A percentile compares a stretch with the other conserved stretches of the same genome.
Conservation (phyloP, 306 rosid genomes). For the Begonia peltatifolia region DNA sequence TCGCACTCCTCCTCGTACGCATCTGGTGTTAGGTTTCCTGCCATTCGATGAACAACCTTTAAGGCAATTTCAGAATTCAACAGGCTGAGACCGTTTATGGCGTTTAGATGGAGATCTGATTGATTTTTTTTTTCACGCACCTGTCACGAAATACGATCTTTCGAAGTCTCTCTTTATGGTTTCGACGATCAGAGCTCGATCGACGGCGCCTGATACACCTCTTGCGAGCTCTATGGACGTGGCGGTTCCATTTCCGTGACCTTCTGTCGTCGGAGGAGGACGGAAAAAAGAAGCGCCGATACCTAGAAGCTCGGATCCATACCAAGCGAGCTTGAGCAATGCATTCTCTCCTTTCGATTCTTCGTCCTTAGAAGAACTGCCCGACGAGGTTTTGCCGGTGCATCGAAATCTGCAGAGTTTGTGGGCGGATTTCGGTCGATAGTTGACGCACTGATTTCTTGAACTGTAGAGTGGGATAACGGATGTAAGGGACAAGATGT, state of each 20-base stretch:
- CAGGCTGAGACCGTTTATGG: not conserved
- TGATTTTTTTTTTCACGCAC: constrained; percentile 6
- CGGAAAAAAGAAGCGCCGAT: constrained; percentile 72
- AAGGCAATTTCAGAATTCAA: not conserved
- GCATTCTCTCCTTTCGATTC: constrained; percentile 42
- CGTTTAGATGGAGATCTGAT: too few species aligned
- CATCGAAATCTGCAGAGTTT: constrained; percentile 30
- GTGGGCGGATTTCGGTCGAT: constrained; percentile 13
- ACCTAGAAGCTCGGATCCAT: constrained; percentile 79
- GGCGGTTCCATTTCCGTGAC: constrained; percentile 13
- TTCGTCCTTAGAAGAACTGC: constrained; percentile 17
- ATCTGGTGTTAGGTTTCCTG: constrained; percentile 74
- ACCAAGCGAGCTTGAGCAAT: constrained; percentile 56
- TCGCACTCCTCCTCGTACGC: constrained; percentile 88
- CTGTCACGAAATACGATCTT: constrained; percentile 54
- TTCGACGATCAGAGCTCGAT: constrained; percentile 34
- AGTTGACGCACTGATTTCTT: constrained; percentile 4
- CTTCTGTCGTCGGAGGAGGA: constrained; percentile 22
- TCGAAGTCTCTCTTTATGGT: constrained; percentile 41
- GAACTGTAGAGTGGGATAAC: constrained; percentile 10
- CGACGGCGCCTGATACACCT: constrained; percentile 29
- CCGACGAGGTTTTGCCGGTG: constrained; percentile 26
- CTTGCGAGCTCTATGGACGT: constrained; percentile 23
- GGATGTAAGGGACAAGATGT: constrained; percentile 16
- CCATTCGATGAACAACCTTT: not conserved